Evolutionary conservation across 2,329 filamentous ascomycete species (phyloP).

Genomic region (Aspergillus bombycis): DNA sequence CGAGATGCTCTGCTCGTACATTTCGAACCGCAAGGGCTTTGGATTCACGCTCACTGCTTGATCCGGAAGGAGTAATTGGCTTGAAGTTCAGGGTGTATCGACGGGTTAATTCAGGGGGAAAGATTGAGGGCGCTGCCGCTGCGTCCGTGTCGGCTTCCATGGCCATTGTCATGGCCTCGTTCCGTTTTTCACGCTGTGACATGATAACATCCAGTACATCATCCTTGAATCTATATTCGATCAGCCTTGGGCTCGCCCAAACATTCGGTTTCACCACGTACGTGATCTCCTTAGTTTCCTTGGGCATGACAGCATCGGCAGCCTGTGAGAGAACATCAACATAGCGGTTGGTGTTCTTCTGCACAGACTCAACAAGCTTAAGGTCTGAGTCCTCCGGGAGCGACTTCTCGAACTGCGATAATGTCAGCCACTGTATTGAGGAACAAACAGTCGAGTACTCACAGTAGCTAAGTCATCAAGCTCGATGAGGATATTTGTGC

Average conservation of each 20-base stretch:
- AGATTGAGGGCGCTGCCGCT: constrained; percentile 71
- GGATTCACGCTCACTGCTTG: constrained; percentile 60
- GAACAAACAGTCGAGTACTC: constrained; percentile 28
- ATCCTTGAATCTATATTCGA: constrained; percentile 78
- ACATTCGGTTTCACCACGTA: constrained; percentile 47
- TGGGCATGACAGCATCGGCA: constrained; percentile 83
- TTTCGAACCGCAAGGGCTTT: constrained; percentile 87
- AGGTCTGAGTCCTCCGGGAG: constrained; percentile 71
- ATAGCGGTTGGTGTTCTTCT: constrained; percentile 92
- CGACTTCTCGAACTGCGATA: constrained; percentile 71
- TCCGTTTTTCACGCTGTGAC: constrained; percentile 84
- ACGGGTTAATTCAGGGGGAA: constrained; percentile 87
- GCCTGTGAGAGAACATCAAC: constrained; percentile 88
- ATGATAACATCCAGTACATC: constrained; percentile 97
- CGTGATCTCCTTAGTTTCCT: constrained; percentile 75
- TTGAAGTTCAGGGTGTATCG: constrained; percentile 97
- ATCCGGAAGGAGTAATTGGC: constrained; percentile 74
- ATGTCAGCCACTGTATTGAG: not conserved
- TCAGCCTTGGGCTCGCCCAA: constrained; percentile 21
- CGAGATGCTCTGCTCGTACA: constrained; percentile 89
- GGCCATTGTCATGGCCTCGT: constrained; percentile 72
- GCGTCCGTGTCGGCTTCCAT: constrained; percentile 68
- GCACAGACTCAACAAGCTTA: constrained; percentile 73
- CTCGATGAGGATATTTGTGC: constrained; percentile 80
- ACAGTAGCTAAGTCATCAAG: constrained; percentile 82